Percentiles rank a stretch among this genome's conserved stretches.
Conservation (phyloP, 257 asterid species). For the Lavandula angustifolia region DNA sequence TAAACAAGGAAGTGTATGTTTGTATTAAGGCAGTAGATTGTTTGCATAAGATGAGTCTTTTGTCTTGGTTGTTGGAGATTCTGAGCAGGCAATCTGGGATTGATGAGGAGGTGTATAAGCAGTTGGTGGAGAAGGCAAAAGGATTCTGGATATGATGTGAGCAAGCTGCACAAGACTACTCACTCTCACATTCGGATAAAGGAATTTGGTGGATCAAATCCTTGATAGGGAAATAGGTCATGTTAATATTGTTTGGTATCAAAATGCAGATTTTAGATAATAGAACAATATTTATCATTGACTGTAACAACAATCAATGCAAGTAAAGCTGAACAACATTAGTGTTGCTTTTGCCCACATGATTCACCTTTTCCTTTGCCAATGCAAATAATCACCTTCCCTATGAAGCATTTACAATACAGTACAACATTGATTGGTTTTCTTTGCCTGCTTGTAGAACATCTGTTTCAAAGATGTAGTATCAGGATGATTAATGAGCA, state of each 20-base stretch:
- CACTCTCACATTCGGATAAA: conserved; percentile 59
- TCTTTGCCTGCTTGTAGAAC: conserved; percentile 95
- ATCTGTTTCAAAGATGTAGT: conserved; percentile 48
- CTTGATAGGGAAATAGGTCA: conserved; percentile 53
- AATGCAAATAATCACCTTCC: neutral
- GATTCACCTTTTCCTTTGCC: no score
- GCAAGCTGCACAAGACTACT: conserved; percentile 64
- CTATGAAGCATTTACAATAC: conserved; percentile 48
- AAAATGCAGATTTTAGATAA: no score
- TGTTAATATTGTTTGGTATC: no score
- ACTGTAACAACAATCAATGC: no score
- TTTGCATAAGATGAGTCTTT: no score
- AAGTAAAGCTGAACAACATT: no score
- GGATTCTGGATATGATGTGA: conserved; percentile 82
- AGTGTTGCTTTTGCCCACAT: no score
- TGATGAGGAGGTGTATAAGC: conserved; percentile 55
- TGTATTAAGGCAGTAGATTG: no score
- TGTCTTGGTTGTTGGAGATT: conserved; percentile 42
- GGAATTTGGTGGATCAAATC: conserved; percentile 94
- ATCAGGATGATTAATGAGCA: neutral
- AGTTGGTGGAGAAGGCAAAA: conserved; percentile 57
- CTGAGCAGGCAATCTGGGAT: conserved; percentile 52
- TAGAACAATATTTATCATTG: no score
- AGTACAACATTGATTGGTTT: conserved; percentile 79
- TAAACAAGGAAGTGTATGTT: no score